phyloP scores from a whole-genome alignment of 352 stramenopile genomes.

The Salisapilia sapeloensis region DNA sequence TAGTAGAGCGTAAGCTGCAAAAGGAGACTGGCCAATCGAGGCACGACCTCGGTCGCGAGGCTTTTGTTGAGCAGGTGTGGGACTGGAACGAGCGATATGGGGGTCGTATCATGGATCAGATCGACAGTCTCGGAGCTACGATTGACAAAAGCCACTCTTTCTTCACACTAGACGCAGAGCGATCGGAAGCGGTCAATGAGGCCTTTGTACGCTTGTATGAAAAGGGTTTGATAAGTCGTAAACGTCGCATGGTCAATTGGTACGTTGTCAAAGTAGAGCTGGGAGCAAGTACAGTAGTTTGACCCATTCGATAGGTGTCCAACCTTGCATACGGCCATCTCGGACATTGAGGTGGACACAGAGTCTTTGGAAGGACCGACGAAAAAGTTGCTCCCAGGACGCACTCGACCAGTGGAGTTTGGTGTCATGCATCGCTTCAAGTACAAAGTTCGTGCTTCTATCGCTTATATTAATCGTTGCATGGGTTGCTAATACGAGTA shows the following conservation, averaged over 20 bases:
- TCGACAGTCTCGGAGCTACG: slow-evolving; percentile 85
- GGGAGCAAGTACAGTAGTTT: too few relatives aligned
- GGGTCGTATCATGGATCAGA: slow-evolving; percentile 90
- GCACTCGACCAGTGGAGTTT: slow-evolving; percentile 52
- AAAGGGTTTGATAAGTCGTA: slow-evolving; percentile 93
- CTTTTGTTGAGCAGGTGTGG: slow-evolving; percentile 95
- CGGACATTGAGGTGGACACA: slow-evolving; percentile 96
- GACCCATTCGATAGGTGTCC: slow-evolving; percentile 22
- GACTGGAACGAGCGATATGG: slow-evolving; percentile 98
- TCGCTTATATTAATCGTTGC: background rate
- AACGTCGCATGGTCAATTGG: slow-evolving; percentile 97
- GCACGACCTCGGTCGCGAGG: slow-evolving; percentile 94
- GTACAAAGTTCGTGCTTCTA: slow-evolving; percentile 26
- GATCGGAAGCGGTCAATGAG: slow-evolving; percentile 42
- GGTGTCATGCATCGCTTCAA: slow-evolving; percentile 70
- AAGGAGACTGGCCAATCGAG: slow-evolving; percentile 83
- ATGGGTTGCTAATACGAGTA: too few relatives aligned
- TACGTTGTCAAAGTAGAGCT: slow-evolving; percentile 23
- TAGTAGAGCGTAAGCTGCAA: slow-evolving; percentile 97
- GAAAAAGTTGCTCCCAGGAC: slow-evolving; percentile 55
- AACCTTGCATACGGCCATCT: slow-evolving; percentile 91
- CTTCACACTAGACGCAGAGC: slow-evolving; percentile 97
- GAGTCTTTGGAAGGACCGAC: slow-evolving; percentile 90
- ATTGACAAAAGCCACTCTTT: slow-evolving; percentile 94
- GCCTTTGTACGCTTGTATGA: slow-evolving; percentile 88